A percentile compares a stretch with the other conserved stretches of the same genome.
These are phyloP conservation scores for Zalaria sp. DNA, from an alignment of 2,329 filamentous ascomycete genomes.

Conservation along the genomic window DNA sequence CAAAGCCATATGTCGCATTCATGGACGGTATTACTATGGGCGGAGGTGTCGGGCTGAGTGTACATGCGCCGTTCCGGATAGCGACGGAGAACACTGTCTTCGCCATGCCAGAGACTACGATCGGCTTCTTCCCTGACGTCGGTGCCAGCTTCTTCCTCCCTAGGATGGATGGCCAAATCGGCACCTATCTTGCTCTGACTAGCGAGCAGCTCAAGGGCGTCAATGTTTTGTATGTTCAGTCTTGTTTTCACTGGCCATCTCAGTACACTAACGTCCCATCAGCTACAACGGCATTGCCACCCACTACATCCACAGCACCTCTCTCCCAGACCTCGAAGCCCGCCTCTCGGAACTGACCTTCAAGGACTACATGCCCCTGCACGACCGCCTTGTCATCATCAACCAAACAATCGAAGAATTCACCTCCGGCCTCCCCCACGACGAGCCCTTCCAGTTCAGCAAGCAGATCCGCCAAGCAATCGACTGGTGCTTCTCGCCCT, in stretches of 20 bases:
- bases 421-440: constrained; percentile 67
- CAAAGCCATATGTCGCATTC: constrained; percentile 84
- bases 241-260: not conserved
- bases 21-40: constrained; percentile 99
- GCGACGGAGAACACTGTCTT: constrained; percentile 92
- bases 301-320: constrained; percentile 88
- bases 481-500: constrained; percentile 46
- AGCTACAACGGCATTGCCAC: constrained; percentile 78
- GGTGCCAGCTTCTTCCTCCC: constrained; percentile 94
- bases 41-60: constrained; percentile 82
- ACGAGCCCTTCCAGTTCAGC: constrained; percentile 44
- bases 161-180: constrained; percentile 70
- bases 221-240: constrained; percentile 49
- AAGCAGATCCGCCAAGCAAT: constrained; percentile 66
- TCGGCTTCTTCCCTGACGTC: constrained; percentile 97
- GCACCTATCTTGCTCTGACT: constrained; percentile 87
- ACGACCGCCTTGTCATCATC: constrained; percentile 55
- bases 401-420: constrained; percentile 87
- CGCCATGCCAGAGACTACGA: constrained; percentile 96
- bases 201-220: constrained; percentile 70
- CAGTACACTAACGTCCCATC: not conserved
- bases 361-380: constrained; percentile 54
- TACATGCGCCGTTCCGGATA: constrained; percentile 92
- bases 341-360: constrained; percentile 84
- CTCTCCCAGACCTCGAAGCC: constrained; percentile 64